A percentile compares a stretch with the other conserved stretches of the same genome.
Conservation (phyloP, 2,329 filamentous ascomycete genomes). For the Neobulgaria alba region DNA sequence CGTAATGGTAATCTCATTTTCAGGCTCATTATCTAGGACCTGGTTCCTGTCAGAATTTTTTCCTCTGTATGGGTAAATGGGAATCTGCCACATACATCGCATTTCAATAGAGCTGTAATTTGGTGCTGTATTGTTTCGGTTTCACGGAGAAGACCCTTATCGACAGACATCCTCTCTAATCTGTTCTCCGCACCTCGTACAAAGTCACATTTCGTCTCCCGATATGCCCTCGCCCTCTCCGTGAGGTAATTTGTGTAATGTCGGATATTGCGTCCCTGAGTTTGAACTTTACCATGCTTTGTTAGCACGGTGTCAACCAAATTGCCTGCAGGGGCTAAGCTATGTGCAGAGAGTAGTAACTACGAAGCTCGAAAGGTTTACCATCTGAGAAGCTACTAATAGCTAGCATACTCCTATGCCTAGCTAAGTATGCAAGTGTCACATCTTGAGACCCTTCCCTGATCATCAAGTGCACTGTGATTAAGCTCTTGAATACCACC, state of each 20-base stretch:
- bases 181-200: conserved; percentile 75
- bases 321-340: conserved; percentile 13
- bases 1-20: conserved; percentile 94
- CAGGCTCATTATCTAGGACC: conserved; percentile 79
- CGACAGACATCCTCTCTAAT: conserved; percentile 76
- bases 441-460: conserved; percentile 86
- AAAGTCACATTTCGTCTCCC: conserved; percentile 81
- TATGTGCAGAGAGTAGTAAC: conserved; percentile 4
- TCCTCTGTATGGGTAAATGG: background rate
- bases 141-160: conserved; percentile 86
- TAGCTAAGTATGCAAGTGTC: conserved; percentile 75
- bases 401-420: conserved; percentile 73
- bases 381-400: conserved; percentile 90
- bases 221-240: conserved; percentile 72
- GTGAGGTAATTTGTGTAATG: conserved; percentile 83
- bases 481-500: conserved; percentile 96
- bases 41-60: conserved; percentile 31
- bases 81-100: conserved; percentile 58
- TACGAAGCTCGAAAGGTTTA: conserved; percentile 36
- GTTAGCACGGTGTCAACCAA: conserved; percentile 31
- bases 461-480: conserved; percentile 96
- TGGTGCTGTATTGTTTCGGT: conserved; percentile 87
- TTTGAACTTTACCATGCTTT: conserved; percentile 58
- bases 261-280: conserved; percentile 88
- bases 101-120: conserved; percentile 76